These are phyloP conservation scores for Pyrus hybrid DNA, from an alignment of 331 rosid species.

Conservation along the genomic window DNA sequence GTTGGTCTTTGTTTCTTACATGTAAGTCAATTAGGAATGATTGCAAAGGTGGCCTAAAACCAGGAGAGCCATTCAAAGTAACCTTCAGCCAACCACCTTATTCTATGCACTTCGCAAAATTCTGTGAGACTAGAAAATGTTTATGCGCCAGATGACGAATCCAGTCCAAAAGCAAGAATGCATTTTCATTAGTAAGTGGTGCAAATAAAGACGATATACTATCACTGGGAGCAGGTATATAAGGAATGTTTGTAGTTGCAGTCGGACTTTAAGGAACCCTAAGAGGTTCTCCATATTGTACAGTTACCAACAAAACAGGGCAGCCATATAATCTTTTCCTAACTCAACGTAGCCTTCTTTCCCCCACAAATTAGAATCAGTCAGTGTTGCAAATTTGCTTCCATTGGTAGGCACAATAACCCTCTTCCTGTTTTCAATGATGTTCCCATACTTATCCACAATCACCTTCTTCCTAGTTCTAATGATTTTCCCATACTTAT, in stretches of 20 bases:
- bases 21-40: conserved; percentile 32
- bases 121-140: conserved; percentile 18
- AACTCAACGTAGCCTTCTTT: conserved; percentile 42
- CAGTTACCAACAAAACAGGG: conserved; percentile 21
- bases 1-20: no score
- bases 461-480: neutral
- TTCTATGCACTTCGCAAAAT: conserved; percentile 41
- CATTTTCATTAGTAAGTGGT: conserved; percentile 49
- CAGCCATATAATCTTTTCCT: conserved; percentile 33
- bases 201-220: conserved; percentile 33
- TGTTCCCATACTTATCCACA: no score
- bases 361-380: conserved; percentile 57
- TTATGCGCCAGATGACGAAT: conserved; percentile 16
- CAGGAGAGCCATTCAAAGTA: conserved; percentile 27
- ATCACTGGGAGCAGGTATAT: conserved; percentile 45
- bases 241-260: conserved; percentile 53
- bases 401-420: conserved; percentile 58
- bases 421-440: neutral
- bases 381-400: conserved; percentile 62
- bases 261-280: conserved; percentile 32
- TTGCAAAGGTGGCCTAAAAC: conserved; percentile 44
- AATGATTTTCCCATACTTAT: conserved; percentile 31
- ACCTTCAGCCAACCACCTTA: conserved; percentile 65
- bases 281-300: conserved; percentile 11
- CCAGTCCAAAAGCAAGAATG: conserved; percentile 59